A percentile compares a stretch with the other conserved stretches of the same genome.
phyloP scores from a whole-genome alignment of 2,329 filamentous ascomycete genomes.

The Scortechinia acanthostroma region DNA sequence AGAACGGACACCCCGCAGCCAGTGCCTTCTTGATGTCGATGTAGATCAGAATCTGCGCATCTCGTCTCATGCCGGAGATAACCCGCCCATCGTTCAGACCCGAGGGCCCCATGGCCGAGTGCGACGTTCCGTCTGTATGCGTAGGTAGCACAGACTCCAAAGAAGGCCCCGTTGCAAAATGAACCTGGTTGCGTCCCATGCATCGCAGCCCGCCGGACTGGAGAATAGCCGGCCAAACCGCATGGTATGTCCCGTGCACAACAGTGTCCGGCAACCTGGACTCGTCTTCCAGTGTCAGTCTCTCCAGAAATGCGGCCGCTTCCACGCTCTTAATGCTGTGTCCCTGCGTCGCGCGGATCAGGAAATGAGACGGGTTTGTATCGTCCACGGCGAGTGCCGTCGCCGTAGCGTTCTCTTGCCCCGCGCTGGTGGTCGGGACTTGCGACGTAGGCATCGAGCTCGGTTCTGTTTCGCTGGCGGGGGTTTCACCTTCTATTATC shows the following conservation, averaged over 20 bases:
- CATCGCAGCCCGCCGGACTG: background rate
- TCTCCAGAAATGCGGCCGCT: background rate
- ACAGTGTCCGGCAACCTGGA: background rate
- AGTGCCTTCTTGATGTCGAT: background rate
- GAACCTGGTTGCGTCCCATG: background rate
- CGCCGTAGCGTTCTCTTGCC: background rate
- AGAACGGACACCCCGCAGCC: constrained; percentile 1
- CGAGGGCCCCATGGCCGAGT: background rate
- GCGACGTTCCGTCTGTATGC: background rate
- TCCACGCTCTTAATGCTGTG: background rate
- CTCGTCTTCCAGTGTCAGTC: background rate
- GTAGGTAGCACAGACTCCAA: background rate
- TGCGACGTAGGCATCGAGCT: background rate
- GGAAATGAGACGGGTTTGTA: background rate
- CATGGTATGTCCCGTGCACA: background rate
- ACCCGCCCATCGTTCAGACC: background rate
- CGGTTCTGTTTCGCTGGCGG: background rate
- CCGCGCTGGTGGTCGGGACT: background rate
- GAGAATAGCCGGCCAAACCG: background rate
- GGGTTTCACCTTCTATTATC: background rate
- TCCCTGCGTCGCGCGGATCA: constrained; percentile 1
- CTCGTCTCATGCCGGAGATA: background rate
- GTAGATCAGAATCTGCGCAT: constrained; percentile 1
- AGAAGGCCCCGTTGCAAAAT: background rate
- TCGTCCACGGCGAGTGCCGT: background rate